A percentile compares a stretch with the other conserved stretches of the same genome.
phyloP scores from a whole-genome alignment of 192 early-diverging fungal species.

The Umbelopsis sp. region DNA sequence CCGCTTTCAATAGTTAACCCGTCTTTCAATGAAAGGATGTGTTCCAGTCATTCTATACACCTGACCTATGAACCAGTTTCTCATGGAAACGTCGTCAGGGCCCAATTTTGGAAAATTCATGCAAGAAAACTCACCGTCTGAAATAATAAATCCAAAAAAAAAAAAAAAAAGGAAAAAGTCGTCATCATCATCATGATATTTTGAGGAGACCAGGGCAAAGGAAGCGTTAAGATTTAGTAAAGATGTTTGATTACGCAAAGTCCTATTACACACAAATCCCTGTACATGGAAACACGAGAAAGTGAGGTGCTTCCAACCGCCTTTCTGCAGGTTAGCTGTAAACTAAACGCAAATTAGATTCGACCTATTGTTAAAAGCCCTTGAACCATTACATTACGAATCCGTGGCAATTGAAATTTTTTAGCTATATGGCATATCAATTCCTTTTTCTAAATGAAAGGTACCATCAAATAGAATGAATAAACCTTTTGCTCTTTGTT shows the following conservation, averaged over 20 bases:
- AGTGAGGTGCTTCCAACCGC: background rate
- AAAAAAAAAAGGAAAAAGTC: too few species aligned
- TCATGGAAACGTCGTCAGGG: background rate
- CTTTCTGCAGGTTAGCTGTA: conserved; percentile 4
- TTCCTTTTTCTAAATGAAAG: background rate
- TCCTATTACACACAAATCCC: background rate
- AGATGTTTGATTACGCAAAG: background rate
- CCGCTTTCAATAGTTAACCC: background rate
- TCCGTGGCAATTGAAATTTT: conserved; percentile 15
- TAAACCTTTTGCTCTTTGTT: too few species aligned
- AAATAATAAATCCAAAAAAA: background rate
- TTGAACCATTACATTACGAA: background rate
- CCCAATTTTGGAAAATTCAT: background rate
- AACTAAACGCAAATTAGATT: conserved; percentile 9
- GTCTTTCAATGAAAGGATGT: background rate
- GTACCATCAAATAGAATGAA: too few species aligned
- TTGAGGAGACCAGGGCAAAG: conserved; percentile 5
- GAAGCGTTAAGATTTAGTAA: background rate
- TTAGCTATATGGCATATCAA: background rate
- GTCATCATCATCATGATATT: background rate
- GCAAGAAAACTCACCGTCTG: background rate
- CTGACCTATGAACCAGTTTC: background rate
- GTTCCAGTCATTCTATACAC: background rate
- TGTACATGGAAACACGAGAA: conserved; percentile 16
- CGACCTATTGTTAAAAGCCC: background rate